Percentiles rank a stretch among this genome's conserved stretches.
Conservation (phyloP, 2,329 filamentous ascomycete species). For the Penicillium sclerotiorum region DNA sequence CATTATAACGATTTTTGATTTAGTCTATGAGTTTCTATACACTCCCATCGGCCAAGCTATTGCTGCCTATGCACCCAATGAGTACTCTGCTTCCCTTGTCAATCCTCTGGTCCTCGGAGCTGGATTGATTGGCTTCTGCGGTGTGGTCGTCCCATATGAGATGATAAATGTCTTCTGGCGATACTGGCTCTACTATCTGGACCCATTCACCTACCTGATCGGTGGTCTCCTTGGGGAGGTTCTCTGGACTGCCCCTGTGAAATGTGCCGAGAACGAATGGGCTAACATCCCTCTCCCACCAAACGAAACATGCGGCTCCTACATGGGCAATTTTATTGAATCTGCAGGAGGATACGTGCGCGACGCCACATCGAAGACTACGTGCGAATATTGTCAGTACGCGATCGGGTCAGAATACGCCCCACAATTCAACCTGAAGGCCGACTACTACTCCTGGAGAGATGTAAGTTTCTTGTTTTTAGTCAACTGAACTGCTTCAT, state of each 20-base stretch:
- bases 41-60: conserved; percentile 51
- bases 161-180: conserved; percentile 45
- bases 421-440: conserved; percentile 35
- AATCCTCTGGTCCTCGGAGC: conserved; percentile 59
- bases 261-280: conserved; percentile 38
- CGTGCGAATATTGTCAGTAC: conserved; percentile 37
- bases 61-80: conserved; percentile 65
- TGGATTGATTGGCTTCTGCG: conserved; percentile 43
- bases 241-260: conserved; percentile 43
- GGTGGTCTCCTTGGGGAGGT: conserved; percentile 42
- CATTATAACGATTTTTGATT: background rate
- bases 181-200: conserved; percentile 49
- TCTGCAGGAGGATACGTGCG: conserved; percentile 33
- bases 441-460: conserved; percentile 42
- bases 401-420: conserved; percentile 37
- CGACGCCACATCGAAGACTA: conserved; percentile 28
- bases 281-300: conserved; percentile 29
- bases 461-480: conserved; percentile 31
- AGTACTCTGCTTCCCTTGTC: conserved; percentile 60
- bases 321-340: conserved; percentile 36
- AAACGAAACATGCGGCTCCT: conserved; percentile 37
- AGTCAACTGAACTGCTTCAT: conserved; percentile 9
- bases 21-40: conserved; percentile 48
- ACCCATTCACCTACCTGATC: conserved; percentile 48
- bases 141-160: conserved; percentile 42